Percentiles rank a stretch among this genome's conserved stretches.
phyloP scores from a whole-genome alignment of 1,139 yeast species.

The Pichia sp. region DNA sequence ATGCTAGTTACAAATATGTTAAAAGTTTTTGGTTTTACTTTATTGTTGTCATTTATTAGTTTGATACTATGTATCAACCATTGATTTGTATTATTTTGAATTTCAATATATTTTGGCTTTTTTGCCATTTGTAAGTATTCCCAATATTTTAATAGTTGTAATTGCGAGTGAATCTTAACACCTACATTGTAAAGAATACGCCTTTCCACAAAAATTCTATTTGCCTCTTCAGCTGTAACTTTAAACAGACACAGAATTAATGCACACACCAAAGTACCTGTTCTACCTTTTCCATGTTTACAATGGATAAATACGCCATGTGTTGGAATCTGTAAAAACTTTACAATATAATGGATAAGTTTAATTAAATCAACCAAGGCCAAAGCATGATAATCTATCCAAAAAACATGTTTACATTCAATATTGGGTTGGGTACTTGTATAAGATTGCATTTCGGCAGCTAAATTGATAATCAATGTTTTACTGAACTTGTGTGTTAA shows the following conservation, averaged over 20 bases:
- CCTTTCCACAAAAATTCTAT: constrained; percentile 44
- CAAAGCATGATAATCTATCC: constrained; percentile 72
- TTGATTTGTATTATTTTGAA: too few species aligned
- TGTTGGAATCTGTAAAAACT: constrained; percentile 24
- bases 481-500: not conserved
- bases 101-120: too few species aligned
- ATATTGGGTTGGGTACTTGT: not conserved
- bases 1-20: too few species aligned
- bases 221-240: constrained; percentile 40
- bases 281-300: constrained; percentile 86
- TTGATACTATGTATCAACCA: too few species aligned
- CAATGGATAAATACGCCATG: constrained; percentile 77
- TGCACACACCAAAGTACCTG: constrained; percentile 73
- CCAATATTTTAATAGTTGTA: constrained; percentile 56
- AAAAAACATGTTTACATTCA: not conserved
- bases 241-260: constrained; percentile 50
- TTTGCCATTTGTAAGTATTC: too few species aligned
- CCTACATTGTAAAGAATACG: constrained; percentile 51
- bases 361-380: constrained; percentile 46
- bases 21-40: too few species aligned
- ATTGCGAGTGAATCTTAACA: constrained; percentile 66
- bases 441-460: constrained; percentile 5
- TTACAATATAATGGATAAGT: constrained; percentile 42
- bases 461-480: constrained; percentile 7
- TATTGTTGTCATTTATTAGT: too few species aligned